A percentile compares a stretch with the other conserved stretches of the same genome.
These are phyloP conservation scores for Blastomyces gilchristii DNA, from an alignment of 2,329 filamentous ascomycete genomes.

Conservation along the genomic window DNA sequence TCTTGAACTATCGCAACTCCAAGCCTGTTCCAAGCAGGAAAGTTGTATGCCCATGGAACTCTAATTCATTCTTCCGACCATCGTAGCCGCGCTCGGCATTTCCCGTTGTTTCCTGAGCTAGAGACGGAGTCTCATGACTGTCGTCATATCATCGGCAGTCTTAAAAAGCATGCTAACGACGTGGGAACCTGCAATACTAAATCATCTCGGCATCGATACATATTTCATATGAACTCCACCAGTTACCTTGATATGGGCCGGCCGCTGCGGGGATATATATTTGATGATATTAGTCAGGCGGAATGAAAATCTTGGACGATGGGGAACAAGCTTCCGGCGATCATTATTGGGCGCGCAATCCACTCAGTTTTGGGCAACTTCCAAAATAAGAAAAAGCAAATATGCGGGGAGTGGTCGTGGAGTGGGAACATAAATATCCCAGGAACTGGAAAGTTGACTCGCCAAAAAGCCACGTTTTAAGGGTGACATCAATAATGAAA, in stretches of 20 bases:
- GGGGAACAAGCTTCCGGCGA: neutral
- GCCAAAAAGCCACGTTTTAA: neutral
- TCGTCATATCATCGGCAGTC: neutral
- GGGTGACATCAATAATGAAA: neutral
- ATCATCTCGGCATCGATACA: neutral
- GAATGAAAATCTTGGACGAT: neutral
- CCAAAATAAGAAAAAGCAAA: neutral
- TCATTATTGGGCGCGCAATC: neutral
- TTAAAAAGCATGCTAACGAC: neutral
- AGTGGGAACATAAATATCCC: neutral
- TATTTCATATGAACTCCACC: neutral
- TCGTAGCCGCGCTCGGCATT: neutral
- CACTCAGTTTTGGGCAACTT: neutral
- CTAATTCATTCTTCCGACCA: neutral
- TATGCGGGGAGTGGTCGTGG: neutral
- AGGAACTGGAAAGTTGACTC: neutral
- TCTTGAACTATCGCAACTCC: neutral
- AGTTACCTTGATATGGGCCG: neutral
- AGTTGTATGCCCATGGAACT: neutral
- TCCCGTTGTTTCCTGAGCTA: neutral
- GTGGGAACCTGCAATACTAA: too few relatives aligned
- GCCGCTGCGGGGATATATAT: neutral
- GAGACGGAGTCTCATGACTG: neutral
- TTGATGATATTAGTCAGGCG: neutral
- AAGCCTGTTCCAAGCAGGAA: neutral